Conservation (phyloP, 2,329 filamentous ascomycete species). For the Magnaporthales sp. region DNA sequence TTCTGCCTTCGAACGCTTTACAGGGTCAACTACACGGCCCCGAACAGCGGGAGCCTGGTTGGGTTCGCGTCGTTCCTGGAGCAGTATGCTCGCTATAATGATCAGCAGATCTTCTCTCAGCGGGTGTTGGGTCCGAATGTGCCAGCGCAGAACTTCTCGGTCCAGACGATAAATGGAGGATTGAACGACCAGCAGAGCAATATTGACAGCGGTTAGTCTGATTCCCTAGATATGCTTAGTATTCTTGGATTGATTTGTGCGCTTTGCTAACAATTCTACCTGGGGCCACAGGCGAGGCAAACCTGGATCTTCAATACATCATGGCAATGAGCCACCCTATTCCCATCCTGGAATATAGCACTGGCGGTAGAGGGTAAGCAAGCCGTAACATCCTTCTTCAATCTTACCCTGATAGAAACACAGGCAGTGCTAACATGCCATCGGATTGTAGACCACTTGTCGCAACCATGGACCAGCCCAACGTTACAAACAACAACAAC, state of each 20-base stretch:
- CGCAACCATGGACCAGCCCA: constrained; percentile 40
- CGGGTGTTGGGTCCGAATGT: constrained; percentile 41
- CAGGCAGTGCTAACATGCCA: too few species aligned
- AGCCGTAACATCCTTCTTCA: background rate
- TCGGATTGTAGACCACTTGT: constrained; percentile 37
- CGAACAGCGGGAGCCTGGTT: constrained; percentile 21
- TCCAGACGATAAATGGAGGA: constrained; percentile 47
- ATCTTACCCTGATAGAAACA: background rate
- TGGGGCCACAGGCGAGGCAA: constrained; percentile 39
- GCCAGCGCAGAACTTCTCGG: constrained; percentile 42
- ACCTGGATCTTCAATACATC: constrained; percentile 55
- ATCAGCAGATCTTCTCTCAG: constrained; percentile 39
- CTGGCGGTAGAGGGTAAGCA: constrained; percentile 37
- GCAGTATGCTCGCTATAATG: constrained; percentile 37
- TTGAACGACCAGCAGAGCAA: constrained; percentile 35
- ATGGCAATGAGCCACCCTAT: constrained; percentile 44
- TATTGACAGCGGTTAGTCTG: constrained; percentile 21
- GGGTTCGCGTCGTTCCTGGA: constrained; percentile 34
- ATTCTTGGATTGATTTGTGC: background rate
- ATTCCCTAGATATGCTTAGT: background rate
- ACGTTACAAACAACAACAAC: constrained; percentile 44
- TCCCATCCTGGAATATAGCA: constrained; percentile 49
- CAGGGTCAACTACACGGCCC: constrained; percentile 28
- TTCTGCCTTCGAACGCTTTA: constrained; percentile 40
- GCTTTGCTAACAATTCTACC: background rate